Evolutionary conservation across 257 asterid genomes (phyloP), one percentile per base, ranked within the genome.

Genomic region (Salvia miltiorrhiza): DNA sequence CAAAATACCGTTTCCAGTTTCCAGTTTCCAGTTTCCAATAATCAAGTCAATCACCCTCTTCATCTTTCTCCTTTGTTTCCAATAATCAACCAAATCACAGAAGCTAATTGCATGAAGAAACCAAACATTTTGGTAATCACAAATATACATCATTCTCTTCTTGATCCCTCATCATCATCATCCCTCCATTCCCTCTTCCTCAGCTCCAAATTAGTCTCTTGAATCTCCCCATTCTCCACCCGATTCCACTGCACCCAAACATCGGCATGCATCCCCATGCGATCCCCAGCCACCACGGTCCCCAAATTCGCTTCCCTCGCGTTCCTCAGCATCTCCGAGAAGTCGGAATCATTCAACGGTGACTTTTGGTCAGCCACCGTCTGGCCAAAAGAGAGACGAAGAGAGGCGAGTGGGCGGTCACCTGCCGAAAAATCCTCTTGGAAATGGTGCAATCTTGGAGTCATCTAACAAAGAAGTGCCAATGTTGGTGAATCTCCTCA

Each of bases 261-360:
- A 72, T 88, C 96, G 0, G 98, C 98, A 45, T 88, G 85, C 75
- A 81, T 84, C 71, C 97, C 96, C 76, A 93, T 2, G 96, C 87
- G 69, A 81, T 93, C 97, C 53, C 98, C 98, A 1, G 90, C 88
- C 35, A 93, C 97, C 28, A 93, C 96, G 2, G 97, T 93, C 69
- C 97, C 95, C 82, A 93, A 79, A 79, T 88, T 90, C 9, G 88
- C 90, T 72, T 83, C 92, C 71, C 81, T 77, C 8, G 96, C 98
- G 76, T 82, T 87, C 79, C 95, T 84, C 78, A 93, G 74, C 93
- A 82, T 93, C 44, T 88, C 98, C 0, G 85, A 80, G 61, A 93
- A 93, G 77, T 90, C 98, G 0, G 96, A 88, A 30, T 30, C 35
- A 30, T 30, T 7, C 35, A 7, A 30, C 35, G n/a, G n/a, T n/a